These are phyloP conservation scores for Psidium guajava DNA, from an alignment of 345 rosid genomes.

Conservation along the genomic window DNA sequence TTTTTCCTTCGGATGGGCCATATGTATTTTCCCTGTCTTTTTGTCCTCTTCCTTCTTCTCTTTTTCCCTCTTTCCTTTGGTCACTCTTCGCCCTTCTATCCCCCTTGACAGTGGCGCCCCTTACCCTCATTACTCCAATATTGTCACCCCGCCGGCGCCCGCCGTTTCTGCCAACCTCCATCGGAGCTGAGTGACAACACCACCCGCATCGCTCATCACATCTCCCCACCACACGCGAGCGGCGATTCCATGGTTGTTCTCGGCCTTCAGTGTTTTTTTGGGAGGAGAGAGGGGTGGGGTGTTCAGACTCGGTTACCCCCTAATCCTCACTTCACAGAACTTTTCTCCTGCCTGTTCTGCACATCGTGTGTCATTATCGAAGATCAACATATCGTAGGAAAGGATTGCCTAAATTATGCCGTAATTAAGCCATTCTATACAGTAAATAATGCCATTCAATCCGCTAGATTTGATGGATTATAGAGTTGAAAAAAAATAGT, in stretches of 20 bases:
- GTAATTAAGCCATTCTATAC: not conserved
- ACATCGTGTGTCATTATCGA: not conserved
- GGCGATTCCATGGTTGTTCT: not conserved
- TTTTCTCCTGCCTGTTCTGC: not conserved
- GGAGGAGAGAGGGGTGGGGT: no score
- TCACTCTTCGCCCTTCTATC: not conserved
- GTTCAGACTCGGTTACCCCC: not conserved
- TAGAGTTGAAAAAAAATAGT: not conserved
- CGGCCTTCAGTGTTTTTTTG: not conserved
- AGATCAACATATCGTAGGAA: not conserved
- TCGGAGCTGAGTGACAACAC: not conserved
- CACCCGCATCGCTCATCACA: fast-evolving
- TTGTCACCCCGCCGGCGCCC: not conserved
- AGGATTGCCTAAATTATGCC: not conserved
- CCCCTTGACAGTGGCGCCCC: not conserved
- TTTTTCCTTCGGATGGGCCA: not conserved
- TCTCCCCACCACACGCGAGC: not conserved
- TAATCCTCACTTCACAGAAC: not conserved
- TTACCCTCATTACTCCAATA: not conserved
- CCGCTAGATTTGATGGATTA: not conserved
- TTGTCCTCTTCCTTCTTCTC: not conserved
- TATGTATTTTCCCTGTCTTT: not conserved
- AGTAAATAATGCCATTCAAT: not conserved
- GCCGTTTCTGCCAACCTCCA: not conserved
- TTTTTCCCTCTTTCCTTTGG: not conserved